Base-by-base conservation (phyloP, 345 rosid genomes). In the Erodium maritimum region DNA sequence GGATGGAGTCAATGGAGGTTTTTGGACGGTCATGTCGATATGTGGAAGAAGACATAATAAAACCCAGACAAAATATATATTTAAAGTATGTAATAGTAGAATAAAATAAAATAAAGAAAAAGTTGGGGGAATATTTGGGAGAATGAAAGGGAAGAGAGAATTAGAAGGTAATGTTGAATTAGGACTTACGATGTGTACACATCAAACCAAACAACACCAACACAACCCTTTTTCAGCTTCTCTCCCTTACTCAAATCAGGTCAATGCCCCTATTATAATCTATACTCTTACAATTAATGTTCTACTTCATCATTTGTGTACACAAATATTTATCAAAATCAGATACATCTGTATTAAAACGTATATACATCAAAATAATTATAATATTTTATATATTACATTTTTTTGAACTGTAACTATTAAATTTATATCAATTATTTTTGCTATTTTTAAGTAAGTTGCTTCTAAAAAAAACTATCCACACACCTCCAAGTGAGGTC, bases 121-220 rank as follows among this genome's bases (percentile, higher is more conserved):
- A 62, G 69, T 75, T 29, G 37, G 75, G 68, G 73, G 85, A 84
- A 79, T 81, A 81, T 81, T 77, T 84, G 83, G 83, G 90, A 79
- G 81, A 66, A 73, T 73, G 75, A 68, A 71, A 77, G 73, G 75
- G 79, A 42, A 42, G 14, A 50, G 63, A 42, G 63, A 75, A 81
- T 79, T 77, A 81, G 85, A 81, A 81, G 79, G 67, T 73, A 75
- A 42, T 56, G 63, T 63, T 63, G 71, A 67, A 68, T 69, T 70
- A 69, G 77, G 72, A 75, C 60, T 77, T 70, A 66, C 73, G 72
- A 67, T 76, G 69, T 62, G 62, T 69, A 64, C 72, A 57, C 59
- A 63, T 61, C 63, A 69, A 79, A 71, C 69, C 78, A 75, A 77
- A 79, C 82, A 79, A 84, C 48, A 37, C 46, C 46, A 37, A 37